These are phyloP conservation scores for Drosera spatulata DNA, from an alignment of 179 eudicot genomes.

Conservation along the genomic window DNA sequence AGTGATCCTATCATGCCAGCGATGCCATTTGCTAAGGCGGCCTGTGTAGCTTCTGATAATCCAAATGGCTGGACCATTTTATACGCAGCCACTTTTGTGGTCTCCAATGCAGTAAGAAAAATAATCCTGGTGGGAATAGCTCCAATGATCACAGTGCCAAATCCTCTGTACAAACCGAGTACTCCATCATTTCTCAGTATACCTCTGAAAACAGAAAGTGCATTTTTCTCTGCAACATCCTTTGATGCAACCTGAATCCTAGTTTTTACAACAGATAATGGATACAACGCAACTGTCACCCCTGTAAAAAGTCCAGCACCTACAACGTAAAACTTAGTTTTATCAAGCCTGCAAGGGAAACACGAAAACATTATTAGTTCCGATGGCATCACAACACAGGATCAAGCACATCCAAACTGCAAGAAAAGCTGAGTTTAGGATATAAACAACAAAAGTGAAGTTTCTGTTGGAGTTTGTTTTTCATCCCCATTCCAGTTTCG, in stretches of 20 bases:
- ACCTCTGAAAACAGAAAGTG: conserved; percentile 59
- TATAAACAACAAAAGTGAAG: background rate
- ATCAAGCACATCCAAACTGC: no score
- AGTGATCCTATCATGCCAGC: conserved; percentile 94
- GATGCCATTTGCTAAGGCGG: conserved; percentile 92
- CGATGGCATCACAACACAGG: no score
- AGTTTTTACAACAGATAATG: conserved; percentile 89
- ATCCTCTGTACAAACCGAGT: conserved; percentile 93
- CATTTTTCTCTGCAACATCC: conserved; percentile 59
- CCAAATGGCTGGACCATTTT: conserved; percentile 70
- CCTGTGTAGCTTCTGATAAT: conserved; percentile 79
- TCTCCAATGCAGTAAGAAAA: conserved; percentile 90
- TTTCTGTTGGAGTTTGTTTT: no score
- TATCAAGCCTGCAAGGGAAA: conserved; percentile 73
- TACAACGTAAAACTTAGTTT: conserved; percentile 83
- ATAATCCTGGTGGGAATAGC: conserved; percentile 84
- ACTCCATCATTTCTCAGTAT: conserved; percentile 76
- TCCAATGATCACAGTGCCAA: conserved; percentile 94
- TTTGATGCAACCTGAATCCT: conserved; percentile 87
- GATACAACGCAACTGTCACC: conserved; percentile 81
- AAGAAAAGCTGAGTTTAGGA: background rate
- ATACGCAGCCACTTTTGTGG: conserved; percentile 78
- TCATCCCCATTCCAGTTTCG: no score
- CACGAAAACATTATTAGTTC: background rate
- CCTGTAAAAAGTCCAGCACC: conserved; percentile 98